phyloP scores from a whole-genome alignment of 2,329 filamentous ascomycete genomes.

The Colletotrichum sp. region DNA sequence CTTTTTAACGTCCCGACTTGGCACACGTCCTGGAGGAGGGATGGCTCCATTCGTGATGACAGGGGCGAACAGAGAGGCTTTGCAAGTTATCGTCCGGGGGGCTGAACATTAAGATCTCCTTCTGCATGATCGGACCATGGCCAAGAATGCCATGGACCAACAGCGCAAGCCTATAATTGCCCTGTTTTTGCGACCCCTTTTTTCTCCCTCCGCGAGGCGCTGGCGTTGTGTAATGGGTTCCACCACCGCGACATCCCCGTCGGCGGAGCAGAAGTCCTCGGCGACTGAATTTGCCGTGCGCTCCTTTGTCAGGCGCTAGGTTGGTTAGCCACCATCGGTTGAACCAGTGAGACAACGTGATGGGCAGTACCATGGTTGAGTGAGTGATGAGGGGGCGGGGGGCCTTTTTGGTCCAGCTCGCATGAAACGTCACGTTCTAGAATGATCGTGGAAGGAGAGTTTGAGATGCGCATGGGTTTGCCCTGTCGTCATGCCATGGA shows the following conservation, averaged over 20 bases:
- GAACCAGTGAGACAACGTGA: background rate
- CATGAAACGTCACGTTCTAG: slow-evolving; percentile 17
- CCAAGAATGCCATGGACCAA: background rate
- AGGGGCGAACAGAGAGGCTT: background rate
- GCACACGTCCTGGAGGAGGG: background rate
- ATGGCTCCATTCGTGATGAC: background rate
- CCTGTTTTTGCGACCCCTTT: background rate
- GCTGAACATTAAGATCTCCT: background rate
- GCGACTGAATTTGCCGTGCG: background rate
- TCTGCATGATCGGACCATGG: background rate
- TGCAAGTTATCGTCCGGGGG: background rate
- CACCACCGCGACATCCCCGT: background rate
- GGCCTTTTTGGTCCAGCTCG: background rate
- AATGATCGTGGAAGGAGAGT: slow-evolving; percentile 6
- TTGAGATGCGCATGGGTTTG: background rate
- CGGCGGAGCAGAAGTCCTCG: background rate
- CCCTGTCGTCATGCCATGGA: background rate
- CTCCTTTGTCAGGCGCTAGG: background rate
- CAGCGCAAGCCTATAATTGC: background rate
- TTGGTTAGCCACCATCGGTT: background rate
- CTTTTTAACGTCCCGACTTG: slow-evolving; percentile 9
- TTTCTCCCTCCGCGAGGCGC: background rate
- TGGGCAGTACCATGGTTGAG: background rate
- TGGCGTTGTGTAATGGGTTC: background rate
- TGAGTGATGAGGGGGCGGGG: background rate